phyloP scores from a whole-genome alignment of 2,329 filamentous ascomycete genomes.

The Coleophoma eucalyptorum region DNA sequence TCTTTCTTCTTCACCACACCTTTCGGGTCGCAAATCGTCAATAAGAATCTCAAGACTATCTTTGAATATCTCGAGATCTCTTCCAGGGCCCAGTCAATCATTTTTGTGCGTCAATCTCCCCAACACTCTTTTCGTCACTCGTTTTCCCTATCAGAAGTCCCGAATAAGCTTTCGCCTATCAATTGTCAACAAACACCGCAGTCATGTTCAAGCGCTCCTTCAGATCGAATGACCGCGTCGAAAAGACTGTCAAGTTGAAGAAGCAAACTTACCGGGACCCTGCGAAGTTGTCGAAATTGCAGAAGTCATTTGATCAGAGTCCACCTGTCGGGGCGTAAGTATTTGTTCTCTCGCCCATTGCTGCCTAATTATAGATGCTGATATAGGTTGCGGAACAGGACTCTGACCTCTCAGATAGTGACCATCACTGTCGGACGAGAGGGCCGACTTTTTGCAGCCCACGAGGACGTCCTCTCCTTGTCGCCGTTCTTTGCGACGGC shows the following conservation, averaged over 20 bases:
- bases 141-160: slow-evolving; percentile 19
- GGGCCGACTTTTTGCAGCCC: slow-evolving; percentile 87
- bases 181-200: slow-evolving; percentile 24
- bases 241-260: slow-evolving; percentile 82
- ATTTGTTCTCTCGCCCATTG: slow-evolving; percentile 8
- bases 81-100: slow-evolving; percentile 32
- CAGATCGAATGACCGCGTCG: slow-evolving; percentile 77
- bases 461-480: slow-evolving; percentile 85
- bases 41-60: slow-evolving; percentile 31
- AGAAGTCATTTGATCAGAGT: slow-evolving; percentile 69
- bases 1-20: slow-evolving; percentile 28
- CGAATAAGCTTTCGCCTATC: slow-evolving; percentile 11
- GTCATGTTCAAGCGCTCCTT: slow-evolving; percentile 94
- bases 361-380: slow-evolving; percentile 9
- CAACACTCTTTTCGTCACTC: slow-evolving; percentile 29
- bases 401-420: slow-evolving; percentile 66
- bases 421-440: slow-evolving; percentile 82
- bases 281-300: slow-evolving; percentile 78
- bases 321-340: slow-evolving; percentile 44
- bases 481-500: slow-evolving; percentile 79
- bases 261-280: slow-evolving; percentile 70
- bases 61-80: slow-evolving; percentile 29
- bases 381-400: slow-evolving; percentile 15
- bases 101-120: slow-evolving; percentile 29
- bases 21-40: slow-evolving; percentile 27